These are phyloP conservation scores for Saccharum hybrid DNA, from an alignment of 202 grass and related monocot genomes.

Conservation along the genomic window DNA sequence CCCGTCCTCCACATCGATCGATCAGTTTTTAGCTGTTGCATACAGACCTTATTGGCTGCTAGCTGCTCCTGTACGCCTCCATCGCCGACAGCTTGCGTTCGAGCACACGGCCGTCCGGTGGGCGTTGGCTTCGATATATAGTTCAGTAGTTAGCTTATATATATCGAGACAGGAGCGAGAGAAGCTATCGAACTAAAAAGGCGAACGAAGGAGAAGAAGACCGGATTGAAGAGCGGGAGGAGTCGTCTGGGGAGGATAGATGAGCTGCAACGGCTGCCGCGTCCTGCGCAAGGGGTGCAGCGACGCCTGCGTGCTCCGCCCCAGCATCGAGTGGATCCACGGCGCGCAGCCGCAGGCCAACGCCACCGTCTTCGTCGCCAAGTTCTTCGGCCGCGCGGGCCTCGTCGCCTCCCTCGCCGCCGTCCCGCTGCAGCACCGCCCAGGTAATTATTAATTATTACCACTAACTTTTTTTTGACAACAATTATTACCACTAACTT, in stretches of 20 bases:
- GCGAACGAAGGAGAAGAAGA: no score
- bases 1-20: no score
- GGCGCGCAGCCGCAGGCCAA: constrained; percentile 76
- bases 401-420: constrained; percentile 84
- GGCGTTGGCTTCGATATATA: no score
- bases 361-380: constrained; percentile 95
- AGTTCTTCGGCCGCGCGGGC: constrained; percentile 92
- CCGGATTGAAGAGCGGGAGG: no score
- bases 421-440: constrained; percentile 68
- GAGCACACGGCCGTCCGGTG: no score
- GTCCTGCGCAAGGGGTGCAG: constrained; percentile 92
- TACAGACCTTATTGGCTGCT: neutral
- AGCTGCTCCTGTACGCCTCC: neutral
- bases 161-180: no score
- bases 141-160: no score
- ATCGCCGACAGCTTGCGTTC: neutral
- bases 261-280: constrained; percentile 98
- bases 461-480: no score
- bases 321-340: constrained; percentile 91
- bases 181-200: no score
- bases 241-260: no score
- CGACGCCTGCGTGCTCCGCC: constrained; percentile 77
- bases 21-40: neutral
- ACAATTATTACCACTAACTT: no score
- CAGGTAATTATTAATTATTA: constrained; percentile 39